Percentiles rank a stretch among this genome's conserved stretches.
These are phyloP conservation scores for Ehretia macrophylla DNA, from an alignment of 257 asterid species.

Conservation along the genomic window DNA sequence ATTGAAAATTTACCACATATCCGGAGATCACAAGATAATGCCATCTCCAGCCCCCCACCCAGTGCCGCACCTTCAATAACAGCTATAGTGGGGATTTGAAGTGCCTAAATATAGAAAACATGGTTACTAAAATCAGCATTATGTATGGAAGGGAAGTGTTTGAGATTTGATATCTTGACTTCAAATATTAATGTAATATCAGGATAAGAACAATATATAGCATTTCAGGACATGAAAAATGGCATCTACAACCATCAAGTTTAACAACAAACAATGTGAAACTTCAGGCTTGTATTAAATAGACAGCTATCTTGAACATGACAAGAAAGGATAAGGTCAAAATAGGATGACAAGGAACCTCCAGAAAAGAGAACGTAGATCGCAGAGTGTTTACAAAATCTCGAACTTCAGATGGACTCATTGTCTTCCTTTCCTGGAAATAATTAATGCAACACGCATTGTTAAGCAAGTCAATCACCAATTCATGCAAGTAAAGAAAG, in stretches of 20 bases:
- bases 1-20: constrained; percentile 58
- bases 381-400: constrained; percentile 66
- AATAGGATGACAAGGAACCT: constrained; percentile 42
- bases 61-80: constrained; percentile 88
- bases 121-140: constrained; percentile 8
- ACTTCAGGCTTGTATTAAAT: too few relatives aligned
- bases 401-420: constrained; percentile 61
- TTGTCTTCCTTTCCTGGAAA: constrained; percentile 72
- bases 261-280: too few relatives aligned
- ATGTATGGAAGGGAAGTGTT: not conserved
- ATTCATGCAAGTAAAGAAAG: not conserved
- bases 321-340: not conserved
- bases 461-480: constrained; percentile 10
- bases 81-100: constrained; percentile 81
- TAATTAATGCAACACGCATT: constrained; percentile 5
- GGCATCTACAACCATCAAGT: not conserved
- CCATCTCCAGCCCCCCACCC: constrained; percentile 98
- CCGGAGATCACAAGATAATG: constrained; percentile 92
- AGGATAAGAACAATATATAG: not conserved
- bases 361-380: constrained; percentile 67
- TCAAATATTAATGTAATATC: constrained; percentile 7
- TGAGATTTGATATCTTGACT: not conserved
- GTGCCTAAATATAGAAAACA: constrained; percentile 40
- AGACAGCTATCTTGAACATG: too few relatives aligned
- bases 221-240: not conserved